Conservation (phyloP, 768 basidiomycete species). For the Agaricus sinodeliciosus region DNA sequence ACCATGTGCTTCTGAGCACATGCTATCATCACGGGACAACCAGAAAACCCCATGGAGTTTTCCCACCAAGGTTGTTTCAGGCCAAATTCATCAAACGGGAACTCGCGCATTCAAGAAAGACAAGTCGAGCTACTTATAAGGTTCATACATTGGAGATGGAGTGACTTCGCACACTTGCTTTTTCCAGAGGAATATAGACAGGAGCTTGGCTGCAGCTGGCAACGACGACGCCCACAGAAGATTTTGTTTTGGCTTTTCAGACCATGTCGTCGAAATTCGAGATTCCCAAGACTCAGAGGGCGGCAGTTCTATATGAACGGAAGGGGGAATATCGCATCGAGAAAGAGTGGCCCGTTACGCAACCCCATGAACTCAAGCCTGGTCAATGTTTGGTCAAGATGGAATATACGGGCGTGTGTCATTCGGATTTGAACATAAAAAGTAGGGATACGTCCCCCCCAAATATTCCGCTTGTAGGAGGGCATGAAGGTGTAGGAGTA, state of each 20-base stretch:
- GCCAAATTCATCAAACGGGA: too few relatives aligned
- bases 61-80: too few relatives aligned
- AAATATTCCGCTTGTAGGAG: slow-evolving; percentile 64
- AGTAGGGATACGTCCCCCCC: slow-evolving; percentile 69
- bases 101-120: too few relatives aligned
- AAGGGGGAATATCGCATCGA: slow-evolving; percentile 29
- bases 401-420: slow-evolving; percentile 75
- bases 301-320: slow-evolving; percentile 31
- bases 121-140: too few relatives aligned
- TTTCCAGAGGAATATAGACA: too few relatives aligned
- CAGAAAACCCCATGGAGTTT: too few relatives aligned
- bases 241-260: background rate
- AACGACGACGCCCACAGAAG: background rate
- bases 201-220: too few relatives aligned
- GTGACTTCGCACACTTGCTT: too few relatives aligned
- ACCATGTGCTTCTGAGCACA: too few relatives aligned
- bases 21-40: too few relatives aligned
- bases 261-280: slow-evolving; percentile 1
- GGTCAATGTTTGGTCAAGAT: slow-evolving; percentile 76
- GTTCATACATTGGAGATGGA: too few relatives aligned
- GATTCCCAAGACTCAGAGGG: slow-evolving; percentile 36
- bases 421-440: slow-evolving; percentile 74
- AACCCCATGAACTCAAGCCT: slow-evolving; percentile 48
- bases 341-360: slow-evolving; percentile 47
- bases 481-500: slow-evolving; percentile 80